Percentiles rank a stretch among this genome's conserved stretches.
These are phyloP conservation scores for Zasmidium angulare DNA, from an alignment of 2,329 filamentous ascomycete species.

Conservation along the genomic window DNA sequence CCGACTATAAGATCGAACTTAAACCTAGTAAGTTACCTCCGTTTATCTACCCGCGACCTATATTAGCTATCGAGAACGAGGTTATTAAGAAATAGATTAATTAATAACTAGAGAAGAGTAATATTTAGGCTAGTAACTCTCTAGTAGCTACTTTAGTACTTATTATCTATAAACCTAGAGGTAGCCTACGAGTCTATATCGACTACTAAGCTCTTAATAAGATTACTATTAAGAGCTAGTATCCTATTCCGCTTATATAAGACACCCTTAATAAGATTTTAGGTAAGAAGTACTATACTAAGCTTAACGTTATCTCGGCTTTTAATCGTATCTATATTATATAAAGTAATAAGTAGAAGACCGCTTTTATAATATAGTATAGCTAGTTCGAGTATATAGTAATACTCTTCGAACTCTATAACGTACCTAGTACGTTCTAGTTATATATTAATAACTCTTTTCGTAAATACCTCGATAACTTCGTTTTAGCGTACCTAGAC, in stretches of 20 bases:
- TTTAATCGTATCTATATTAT: constrained; percentile 15
- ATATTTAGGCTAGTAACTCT: no score
- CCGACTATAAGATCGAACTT: no score
- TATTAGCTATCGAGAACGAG: constrained; percentile 6
- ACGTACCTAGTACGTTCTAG: no score
- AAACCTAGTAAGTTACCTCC: not conserved
- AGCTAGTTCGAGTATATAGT: constrained; percentile 11
- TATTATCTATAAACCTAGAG: constrained; percentile 5
- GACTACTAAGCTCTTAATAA: constrained; percentile 32
- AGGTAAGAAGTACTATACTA: no score
- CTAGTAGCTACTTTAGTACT: constrained; percentile 1
- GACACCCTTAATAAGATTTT: no score
- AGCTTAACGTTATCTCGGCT: constrained; percentile 19
- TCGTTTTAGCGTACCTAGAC: constrained; percentile 6
- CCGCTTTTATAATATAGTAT: constrained; percentile 11
- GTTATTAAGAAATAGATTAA: constrained; percentile 10
- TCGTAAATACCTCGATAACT: constrained; percentile 9
- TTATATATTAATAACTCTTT: constrained; percentile 18
- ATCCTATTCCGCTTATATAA: constrained; percentile 27
- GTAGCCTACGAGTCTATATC: constrained; percentile 27
- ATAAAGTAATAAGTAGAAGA: constrained; percentile 10
- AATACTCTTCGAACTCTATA: constrained; percentile 6
- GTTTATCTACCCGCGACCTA: constrained; percentile 2
- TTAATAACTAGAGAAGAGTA: not conserved
- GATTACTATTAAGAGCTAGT: constrained; percentile 30